Percentiles rank a stretch among this genome's conserved stretches.
phyloP scores from a whole-genome alignment of 1,284 basidiomycete genomes.

The Cystobasidium pallidum region DNA sequence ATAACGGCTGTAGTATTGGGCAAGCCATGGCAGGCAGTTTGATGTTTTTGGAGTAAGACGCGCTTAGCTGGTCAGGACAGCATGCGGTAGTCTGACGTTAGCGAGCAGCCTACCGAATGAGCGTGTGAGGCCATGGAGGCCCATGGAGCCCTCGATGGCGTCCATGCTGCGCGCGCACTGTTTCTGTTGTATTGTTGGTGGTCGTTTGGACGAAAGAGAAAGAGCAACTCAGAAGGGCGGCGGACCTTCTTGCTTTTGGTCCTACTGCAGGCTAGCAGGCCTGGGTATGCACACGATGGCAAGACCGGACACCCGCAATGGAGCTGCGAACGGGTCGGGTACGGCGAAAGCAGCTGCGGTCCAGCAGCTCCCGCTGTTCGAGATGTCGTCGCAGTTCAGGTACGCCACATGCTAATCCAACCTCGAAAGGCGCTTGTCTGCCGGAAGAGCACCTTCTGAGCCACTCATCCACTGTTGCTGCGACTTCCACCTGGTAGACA shows the following conservation, averaged over 20 bases:
- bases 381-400: conserved; percentile 79
- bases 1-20: conserved; percentile 32
- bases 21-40: not conserved
- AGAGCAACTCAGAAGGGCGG: not conserved
- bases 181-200: not conserved
- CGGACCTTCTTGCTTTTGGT: not conserved
- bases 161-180: conserved; percentile 11
- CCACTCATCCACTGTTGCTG: no score
- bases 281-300: conserved; percentile 12
- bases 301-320: conserved; percentile 22
- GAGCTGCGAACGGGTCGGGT: not conserved
- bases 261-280: conserved; percentile 2
- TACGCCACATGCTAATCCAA: conserved; percentile 51
- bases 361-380: conserved; percentile 63
- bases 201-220: conserved; percentile 16
- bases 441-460: no score
- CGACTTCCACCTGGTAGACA: conserved; percentile 57
- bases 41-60: not conserved
- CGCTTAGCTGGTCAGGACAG: conserved; percentile 17
- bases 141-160: conserved; percentile 22
- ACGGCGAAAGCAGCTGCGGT: conserved; percentile 1
- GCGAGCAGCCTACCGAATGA: conserved; percentile 28
- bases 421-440: not conserved
- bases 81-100: not conserved
- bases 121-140: conserved; percentile 33